phyloP scores from a whole-genome alignment of 768 basidiomycete species.

The Amanita rimosa region DNA sequence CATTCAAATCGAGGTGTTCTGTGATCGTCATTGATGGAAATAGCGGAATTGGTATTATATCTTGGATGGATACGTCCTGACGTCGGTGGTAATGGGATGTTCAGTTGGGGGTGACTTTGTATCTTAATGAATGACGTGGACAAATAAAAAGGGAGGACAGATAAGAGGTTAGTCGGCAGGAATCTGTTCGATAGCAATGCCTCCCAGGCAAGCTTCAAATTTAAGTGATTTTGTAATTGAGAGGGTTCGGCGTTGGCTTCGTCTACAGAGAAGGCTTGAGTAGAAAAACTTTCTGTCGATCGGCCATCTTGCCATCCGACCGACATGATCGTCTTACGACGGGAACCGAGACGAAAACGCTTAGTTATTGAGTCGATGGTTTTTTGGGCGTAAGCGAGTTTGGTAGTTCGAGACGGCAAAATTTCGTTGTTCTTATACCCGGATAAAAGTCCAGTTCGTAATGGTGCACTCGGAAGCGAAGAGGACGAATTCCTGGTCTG shows the following conservation, averaged over 20 bases:
- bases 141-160: conserved; percentile 59
- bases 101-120: conserved; percentile 33
- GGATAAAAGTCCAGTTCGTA: conserved; percentile 12
- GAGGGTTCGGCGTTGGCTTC: conserved; percentile 7
- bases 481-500: conserved; percentile 8
- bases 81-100: conserved; percentile 43
- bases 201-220: conserved; percentile 54
- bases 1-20: background rate
- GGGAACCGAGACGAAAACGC: background rate
- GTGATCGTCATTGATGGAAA: background rate
- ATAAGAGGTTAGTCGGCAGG: conserved; percentile 38
- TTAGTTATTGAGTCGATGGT: conserved; percentile 1
- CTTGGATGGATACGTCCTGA: background rate
- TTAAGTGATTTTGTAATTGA: conserved; percentile 42
- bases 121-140: conserved; percentile 42
- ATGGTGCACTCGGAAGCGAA: conserved; percentile 9
- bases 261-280: background rate
- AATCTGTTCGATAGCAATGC: conserved; percentile 52
- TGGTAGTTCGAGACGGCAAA: background rate
- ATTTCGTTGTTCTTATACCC: conserved; percentile 2
- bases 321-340: background rate
- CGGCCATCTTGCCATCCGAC: background rate
- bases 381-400: background rate
- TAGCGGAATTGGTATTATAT: background rate
- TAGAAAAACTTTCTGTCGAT: conserved; percentile 1